Evolutionary conservation across 148 eudicot genomes (phyloP).

Genomic region (Heliosperma pusillum): DNA sequence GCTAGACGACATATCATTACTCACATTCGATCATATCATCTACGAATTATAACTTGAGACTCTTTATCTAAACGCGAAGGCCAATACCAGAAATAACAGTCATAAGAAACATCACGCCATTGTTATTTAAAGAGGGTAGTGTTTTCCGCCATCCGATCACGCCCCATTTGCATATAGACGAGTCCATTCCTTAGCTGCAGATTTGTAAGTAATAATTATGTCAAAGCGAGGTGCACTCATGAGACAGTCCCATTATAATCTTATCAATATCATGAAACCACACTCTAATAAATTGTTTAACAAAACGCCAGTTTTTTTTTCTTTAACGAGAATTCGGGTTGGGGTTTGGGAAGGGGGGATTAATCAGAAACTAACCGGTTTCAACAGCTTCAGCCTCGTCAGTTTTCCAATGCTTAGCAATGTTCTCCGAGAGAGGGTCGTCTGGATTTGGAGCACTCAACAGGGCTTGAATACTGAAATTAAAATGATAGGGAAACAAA

Average conservation of each 20-base stretch:
- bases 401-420: conserved; percentile 96
- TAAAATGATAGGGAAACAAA: conserved; percentile 11
- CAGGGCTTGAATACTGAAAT: conserved; percentile 84
- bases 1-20: conserved; percentile 19
- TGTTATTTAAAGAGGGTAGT: conserved; percentile 27
- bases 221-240: background rate
- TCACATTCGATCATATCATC: conserved; percentile 18
- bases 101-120: conserved; percentile 19
- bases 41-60: conserved; percentile 17
- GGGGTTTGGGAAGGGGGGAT: background rate
- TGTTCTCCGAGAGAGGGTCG: conserved; percentile 95
- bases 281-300: background rate
- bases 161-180: conserved; percentile 84
- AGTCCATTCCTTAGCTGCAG: conserved; percentile 97
- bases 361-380: conserved; percentile 52
- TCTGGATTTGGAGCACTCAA: conserved; percentile 99
- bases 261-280: background rate
- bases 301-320: too few species aligned
- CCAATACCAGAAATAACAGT: conserved; percentile 23
- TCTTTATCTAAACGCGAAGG: conserved; percentile 17
- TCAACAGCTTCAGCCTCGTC: conserved; percentile 92
- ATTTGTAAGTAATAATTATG: conserved; percentile 9
- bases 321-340: background rate
- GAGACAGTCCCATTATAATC: background rate
- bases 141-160: conserved; percentile 25